These are phyloP conservation scores for Aspergillus unguis DNA, from an alignment of 2,329 filamentous ascomycete species.

Conservation along the genomic window DNA sequence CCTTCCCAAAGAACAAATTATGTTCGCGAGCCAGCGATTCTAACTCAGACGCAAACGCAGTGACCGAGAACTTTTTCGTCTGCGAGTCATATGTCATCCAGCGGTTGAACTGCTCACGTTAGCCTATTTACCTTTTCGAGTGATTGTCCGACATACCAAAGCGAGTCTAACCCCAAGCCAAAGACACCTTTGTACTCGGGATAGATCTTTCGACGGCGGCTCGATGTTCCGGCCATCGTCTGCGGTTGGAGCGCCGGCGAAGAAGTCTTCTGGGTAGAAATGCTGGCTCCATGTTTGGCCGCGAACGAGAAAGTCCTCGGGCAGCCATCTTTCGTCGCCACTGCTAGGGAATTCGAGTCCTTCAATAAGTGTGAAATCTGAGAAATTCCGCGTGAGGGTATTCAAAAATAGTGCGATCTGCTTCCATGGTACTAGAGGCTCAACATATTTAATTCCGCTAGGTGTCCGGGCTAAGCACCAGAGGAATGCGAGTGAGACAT, in stretches of 20 bases:
- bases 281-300: slow-evolving; percentile 53
- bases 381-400: slow-evolving; percentile 44
- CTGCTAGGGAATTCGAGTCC: slow-evolving; percentile 41
- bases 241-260: slow-evolving; percentile 47
- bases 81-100: slow-evolving; percentile 39
- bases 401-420: slow-evolving; percentile 53
- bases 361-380: slow-evolving; percentile 36
- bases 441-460: slow-evolving; percentile 38
- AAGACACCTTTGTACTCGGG: slow-evolving; percentile 52
- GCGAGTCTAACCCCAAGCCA: slow-evolving; percentile 48
- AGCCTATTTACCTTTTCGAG: background rate
- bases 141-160: slow-evolving; percentile 33
- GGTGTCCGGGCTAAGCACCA: slow-evolving; percentile 41
- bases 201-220: slow-evolving; percentile 45
- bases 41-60: slow-evolving; percentile 27
- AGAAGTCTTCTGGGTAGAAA: slow-evolving; percentile 52
- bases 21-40: slow-evolving; percentile 16
- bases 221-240: slow-evolving; percentile 56
- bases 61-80: slow-evolving; percentile 32
- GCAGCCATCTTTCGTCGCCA: slow-evolving; percentile 48
- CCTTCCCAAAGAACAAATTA: slow-evolving; percentile 12
- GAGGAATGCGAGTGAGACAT: slow-evolving; percentile 55
- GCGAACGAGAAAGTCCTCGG: slow-evolving; percentile 58
- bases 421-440: slow-evolving; percentile 50
- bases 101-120: slow-evolving; percentile 31